Conservation (phyloP, 805 yeast genomes). For the Kurtzmaniella fragi region DNA sequence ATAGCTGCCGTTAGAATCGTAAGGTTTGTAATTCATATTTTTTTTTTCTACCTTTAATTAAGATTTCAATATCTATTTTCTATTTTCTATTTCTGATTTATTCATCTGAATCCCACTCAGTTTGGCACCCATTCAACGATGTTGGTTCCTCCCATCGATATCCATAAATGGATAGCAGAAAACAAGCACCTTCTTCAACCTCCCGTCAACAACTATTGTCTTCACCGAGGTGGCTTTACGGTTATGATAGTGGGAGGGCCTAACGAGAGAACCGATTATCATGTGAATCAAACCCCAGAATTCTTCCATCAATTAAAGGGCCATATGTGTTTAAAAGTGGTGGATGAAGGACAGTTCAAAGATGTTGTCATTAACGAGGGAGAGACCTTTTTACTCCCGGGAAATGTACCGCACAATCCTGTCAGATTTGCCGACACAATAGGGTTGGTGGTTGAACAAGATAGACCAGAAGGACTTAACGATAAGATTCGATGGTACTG, state of each 20-base stretch:
- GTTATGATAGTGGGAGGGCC: conserved; percentile 97
- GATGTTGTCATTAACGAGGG: conserved; percentile 79
- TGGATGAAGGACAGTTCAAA: conserved; percentile 61
- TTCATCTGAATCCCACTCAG: too few species aligned
- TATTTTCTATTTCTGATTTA: too few species aligned
- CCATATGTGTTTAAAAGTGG: conserved; percentile 76
- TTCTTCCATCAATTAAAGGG: conserved; percentile 90
- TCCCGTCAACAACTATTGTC: conserved; percentile 87
- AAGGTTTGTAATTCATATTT: too few species aligned
- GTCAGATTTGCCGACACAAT: conserved; percentile 81
- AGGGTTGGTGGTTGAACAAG: conserved; percentile 90
- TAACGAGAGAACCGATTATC: conserved; percentile 89
- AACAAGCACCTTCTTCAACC: conserved; percentile 76
- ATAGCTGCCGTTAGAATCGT: too few species aligned
- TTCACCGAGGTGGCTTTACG: conserved; percentile 88
- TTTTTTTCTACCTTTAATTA: too few species aligned
- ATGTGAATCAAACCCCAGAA: conserved; percentile 90
- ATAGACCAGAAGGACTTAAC: conserved; percentile 64
- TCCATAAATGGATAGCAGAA: conserved; percentile 76
- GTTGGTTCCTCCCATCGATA: conserved; percentile 68
- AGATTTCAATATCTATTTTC: too few species aligned
- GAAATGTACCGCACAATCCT: conserved; percentile 85
- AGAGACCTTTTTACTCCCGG: conserved; percentile 82
- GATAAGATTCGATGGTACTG: conserved; percentile 92
- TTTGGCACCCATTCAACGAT: conserved; percentile 19